phyloP scores from a whole-genome alignment of 2,329 filamentous ascomycete genomes.

The Laburnicola sp. region DNA sequence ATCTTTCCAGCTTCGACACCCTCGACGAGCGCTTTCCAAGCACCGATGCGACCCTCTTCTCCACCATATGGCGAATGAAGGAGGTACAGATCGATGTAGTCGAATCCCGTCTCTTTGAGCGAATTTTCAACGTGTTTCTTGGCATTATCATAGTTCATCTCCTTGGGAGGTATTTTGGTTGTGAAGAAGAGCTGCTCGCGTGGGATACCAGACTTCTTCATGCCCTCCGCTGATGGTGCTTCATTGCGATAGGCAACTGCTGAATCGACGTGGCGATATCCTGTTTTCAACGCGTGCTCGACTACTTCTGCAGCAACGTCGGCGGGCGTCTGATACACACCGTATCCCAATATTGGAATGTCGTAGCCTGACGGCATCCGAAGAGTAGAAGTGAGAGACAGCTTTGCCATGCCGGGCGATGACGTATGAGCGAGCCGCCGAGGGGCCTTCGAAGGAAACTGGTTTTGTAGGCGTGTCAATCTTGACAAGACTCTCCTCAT shows the following conservation, averaged over 20 bases:
- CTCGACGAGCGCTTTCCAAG: constrained; percentile 59
- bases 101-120: constrained; percentile 60
- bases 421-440: constrained; percentile 28
- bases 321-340: constrained; percentile 55
- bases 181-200: constrained; percentile 69
- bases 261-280: constrained; percentile 68
- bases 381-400: constrained; percentile 54
- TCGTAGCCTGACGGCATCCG: constrained; percentile 63
- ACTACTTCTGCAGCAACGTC: constrained; percentile 62
- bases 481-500: constrained; percentile 9
- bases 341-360: constrained; percentile 63
- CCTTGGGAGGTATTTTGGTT: constrained; percentile 67
- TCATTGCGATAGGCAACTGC: constrained; percentile 71
- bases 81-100: constrained; percentile 69
- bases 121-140: constrained; percentile 58
- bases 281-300: constrained; percentile 59
- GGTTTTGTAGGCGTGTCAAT: constrained; percentile 17
- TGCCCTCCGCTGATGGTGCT: constrained; percentile 64
- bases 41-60: constrained; percentile 52
- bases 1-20: constrained; percentile 57
- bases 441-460: constrained; percentile 10
- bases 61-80: constrained; percentile 59
- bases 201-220: constrained; percentile 59
- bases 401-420: constrained; percentile 45
- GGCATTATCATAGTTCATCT: constrained; percentile 64